These are phyloP conservation scores for Telopea speciosissima DNA, from an alignment of 177 flowering plant species.

Conservation along the genomic window DNA sequence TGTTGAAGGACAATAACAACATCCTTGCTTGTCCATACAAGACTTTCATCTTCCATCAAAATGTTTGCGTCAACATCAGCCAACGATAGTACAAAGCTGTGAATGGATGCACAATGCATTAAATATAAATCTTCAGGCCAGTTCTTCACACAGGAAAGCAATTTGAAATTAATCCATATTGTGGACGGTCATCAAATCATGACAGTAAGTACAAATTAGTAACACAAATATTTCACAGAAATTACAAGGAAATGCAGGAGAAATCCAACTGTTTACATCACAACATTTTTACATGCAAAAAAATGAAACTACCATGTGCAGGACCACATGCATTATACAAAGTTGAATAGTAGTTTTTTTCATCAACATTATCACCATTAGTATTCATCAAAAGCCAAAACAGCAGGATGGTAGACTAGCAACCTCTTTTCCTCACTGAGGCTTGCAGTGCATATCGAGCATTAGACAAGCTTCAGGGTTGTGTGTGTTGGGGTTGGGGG, in stretches of 20 bases:
- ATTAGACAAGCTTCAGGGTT: no score
- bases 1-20: slow-evolving; percentile 97
- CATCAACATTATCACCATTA: no score
- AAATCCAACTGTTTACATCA: background rate
- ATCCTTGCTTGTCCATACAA: slow-evolving; percentile 90
- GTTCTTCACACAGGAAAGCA: background rate
- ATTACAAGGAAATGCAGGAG: background rate
- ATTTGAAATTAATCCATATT: background rate
- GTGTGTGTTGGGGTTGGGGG: no score
- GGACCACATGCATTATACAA: background rate
- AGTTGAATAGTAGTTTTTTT: background rate
- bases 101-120: slow-evolving; percentile 1
- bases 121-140: background rate
- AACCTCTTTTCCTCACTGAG: background rate
- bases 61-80: slow-evolving; percentile 86
- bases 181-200: background rate
- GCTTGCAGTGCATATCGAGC: no score
- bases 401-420: background rate
- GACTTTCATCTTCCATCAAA: slow-evolving; percentile 97
- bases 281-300: background rate
- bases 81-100: slow-evolving; percentile 85
- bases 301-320: background rate
- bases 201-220: no score
- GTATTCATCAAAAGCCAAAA: background rate
- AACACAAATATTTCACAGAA: background rate